Conservation (phyloP, 2,329 filamentous ascomycete genomes). For the Penicillium italicum region DNA sequence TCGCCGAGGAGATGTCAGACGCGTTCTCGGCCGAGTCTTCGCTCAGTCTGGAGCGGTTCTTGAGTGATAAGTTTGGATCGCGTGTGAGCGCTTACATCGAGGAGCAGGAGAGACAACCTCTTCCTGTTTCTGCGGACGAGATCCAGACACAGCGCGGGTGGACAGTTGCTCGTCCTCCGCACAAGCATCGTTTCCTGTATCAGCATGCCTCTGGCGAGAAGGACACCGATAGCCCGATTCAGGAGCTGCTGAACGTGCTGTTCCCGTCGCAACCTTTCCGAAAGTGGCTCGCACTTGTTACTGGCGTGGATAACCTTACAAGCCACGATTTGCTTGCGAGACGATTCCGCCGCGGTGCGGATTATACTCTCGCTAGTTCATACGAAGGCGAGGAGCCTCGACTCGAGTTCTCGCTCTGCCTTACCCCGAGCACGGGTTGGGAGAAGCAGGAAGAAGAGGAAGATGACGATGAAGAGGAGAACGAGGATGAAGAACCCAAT, state of each 20-base stretch:
- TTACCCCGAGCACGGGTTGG: conserved; percentile 85
- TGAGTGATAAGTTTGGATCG: conserved; percentile 72
- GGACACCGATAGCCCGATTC: conserved; percentile 52
- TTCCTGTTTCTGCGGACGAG: conserved; percentile 45
- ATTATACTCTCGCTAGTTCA: conserved; percentile 89
- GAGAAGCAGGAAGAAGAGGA: conserved; percentile 64
- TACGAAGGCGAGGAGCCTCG: conserved; percentile 69
- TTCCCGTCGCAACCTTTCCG: conserved; percentile 82
- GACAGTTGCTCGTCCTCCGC: conserved; percentile 79
- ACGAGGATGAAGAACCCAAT: conserved; percentile 37
- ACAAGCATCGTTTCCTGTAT: conserved; percentile 93
- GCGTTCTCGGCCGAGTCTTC: conserved; percentile 80
- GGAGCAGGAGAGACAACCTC: conserved; percentile 55
- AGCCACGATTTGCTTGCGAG: conserved; percentile 76
- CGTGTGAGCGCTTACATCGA: conserved; percentile 69
- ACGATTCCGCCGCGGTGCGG: conserved; percentile 78
- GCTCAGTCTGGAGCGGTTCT: conserved; percentile 73
- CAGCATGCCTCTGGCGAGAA: conserved; percentile 51
- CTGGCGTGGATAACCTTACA: conserved; percentile 63
- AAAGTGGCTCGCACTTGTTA: conserved; percentile 83
- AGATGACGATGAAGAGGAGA: conserved; percentile 41
- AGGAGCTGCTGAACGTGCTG: conserved; percentile 75
- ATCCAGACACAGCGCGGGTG: conserved; percentile 61
- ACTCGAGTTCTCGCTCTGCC: conserved; percentile 79
- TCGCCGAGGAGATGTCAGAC: conserved; percentile 73